Percentiles rank a stretch among this genome's conserved stretches.
Conservation (phyloP, 1,284 basidiomycete species). For the Apiotrichum laibachii region DNA sequence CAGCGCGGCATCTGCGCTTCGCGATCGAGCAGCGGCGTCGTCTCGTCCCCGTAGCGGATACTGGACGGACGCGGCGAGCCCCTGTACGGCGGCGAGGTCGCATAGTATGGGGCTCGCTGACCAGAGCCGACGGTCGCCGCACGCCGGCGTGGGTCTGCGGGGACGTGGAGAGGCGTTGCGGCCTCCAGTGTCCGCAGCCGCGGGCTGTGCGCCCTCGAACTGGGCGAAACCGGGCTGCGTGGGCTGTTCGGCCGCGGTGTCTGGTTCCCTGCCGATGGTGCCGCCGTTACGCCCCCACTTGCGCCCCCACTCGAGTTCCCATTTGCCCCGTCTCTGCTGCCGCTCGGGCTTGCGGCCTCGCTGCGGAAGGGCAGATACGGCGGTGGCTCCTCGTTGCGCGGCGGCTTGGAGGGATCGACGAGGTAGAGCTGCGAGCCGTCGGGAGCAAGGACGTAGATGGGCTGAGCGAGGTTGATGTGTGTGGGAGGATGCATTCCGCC, state of each 20-base stretch:
- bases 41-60: constrained; percentile 18
- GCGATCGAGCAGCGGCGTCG: constrained; percentile 27
- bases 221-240: not conserved
- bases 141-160: too few relatives aligned
- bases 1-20: not conserved
- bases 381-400: constrained; percentile 39
- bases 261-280: too few relatives aligned
- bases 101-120: too few relatives aligned
- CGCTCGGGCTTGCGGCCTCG: not conserved
- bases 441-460: constrained; percentile 46
- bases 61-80: too few relatives aligned
- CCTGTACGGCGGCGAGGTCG: too few relatives aligned
- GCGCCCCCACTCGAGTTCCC: too few relatives aligned
- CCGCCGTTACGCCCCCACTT: too few relatives aligned
- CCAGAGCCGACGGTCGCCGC: too few relatives aligned
- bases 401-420: constrained; percentile 36
- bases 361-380: constrained; percentile 36
- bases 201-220: not conserved
- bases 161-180: too few relatives aligned
- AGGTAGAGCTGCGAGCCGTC: constrained; percentile 44
- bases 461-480: constrained; percentile 1
- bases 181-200: not conserved
- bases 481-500: not conserved
- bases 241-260: too few relatives aligned
- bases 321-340: not conserved